Conservation (phyloP, 75 land plant species). For the Selaginella moellendorffii region DNA sequence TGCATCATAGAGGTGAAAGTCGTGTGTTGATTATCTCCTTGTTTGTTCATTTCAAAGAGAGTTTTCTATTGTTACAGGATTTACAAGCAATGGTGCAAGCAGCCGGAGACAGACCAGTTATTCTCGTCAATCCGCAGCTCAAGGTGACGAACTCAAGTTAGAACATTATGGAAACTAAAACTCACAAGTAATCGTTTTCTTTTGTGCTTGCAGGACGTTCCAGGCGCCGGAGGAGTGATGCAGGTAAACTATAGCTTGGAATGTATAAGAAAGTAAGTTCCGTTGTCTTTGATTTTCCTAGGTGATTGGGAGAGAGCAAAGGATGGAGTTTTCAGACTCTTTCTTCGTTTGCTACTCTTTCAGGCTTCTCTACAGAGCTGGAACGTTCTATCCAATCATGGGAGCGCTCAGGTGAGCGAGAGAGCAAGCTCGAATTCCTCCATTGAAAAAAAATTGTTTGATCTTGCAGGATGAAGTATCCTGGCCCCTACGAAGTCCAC, state of each 20-base stretch:
- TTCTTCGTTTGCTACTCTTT: slow-evolving; percentile 70
- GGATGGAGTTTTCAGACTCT: slow-evolving; percentile 75
- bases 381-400: slow-evolving; percentile 85
- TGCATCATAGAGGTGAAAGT: slow-evolving; percentile 74
- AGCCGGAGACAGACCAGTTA: slow-evolving; percentile 74
- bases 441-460: background rate
- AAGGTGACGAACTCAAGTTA: slow-evolving; percentile 30
- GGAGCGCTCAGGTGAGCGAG: slow-evolving; percentile 66
- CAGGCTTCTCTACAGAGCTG: slow-evolving; percentile 66
- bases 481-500: slow-evolving; percentile 57
- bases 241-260: slow-evolving; percentile 67
- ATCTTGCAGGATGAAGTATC: slow-evolving; percentile 61
- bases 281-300: slow-evolving; percentile 12
- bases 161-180: background rate
- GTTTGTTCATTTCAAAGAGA: too few relatives aligned
- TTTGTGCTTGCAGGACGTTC: slow-evolving; percentile 56
- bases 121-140: slow-evolving; percentile 75
- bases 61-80: slow-evolving; percentile 37
- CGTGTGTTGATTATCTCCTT: too few relatives aligned
- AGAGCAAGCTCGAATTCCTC: background rate
- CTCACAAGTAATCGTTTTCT: background rate
- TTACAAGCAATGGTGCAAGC: slow-evolving; percentile 81
- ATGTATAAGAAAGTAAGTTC: background rate
- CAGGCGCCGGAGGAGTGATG: slow-evolving; percentile 87
- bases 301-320: slow-evolving; percentile 82